Percentiles rank a stretch among this genome's conserved stretches.
phyloP scores from a whole-genome alignment of 305 asterid species.

The Lippia alba region DNA sequence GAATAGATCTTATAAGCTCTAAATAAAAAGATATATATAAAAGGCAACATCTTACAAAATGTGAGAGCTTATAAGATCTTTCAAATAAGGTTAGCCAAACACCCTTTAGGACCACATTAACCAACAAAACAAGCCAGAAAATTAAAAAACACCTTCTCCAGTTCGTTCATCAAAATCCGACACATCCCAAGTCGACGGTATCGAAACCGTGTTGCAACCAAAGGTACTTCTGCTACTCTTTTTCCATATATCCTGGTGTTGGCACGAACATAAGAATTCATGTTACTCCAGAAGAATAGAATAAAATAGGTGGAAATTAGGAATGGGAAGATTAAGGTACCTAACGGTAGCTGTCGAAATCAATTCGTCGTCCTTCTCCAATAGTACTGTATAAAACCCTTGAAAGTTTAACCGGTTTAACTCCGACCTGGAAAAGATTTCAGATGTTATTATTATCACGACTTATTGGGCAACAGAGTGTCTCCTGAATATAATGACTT shows the following conservation, averaged over 20 bases:
- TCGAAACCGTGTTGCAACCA: slow-evolving; percentile 82
- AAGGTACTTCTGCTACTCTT: slow-evolving; percentile 90
- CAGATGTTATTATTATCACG: slow-evolving; percentile 9
- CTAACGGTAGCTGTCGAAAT: slow-evolving; percentile 84
- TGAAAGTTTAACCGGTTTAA: slow-evolving; percentile 77
- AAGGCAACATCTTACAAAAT: too few relatives aligned
- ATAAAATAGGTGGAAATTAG: slow-evolving; percentile 22
- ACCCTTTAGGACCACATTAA: not conserved
- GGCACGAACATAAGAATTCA: slow-evolving; percentile 20
- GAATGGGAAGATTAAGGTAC: slow-evolving; percentile 46
- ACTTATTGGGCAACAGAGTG: not conserved
- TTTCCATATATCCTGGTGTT: slow-evolving; percentile 75
- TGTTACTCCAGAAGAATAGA: slow-evolving; percentile 13
- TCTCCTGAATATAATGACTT: not conserved
- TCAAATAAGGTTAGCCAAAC: too few relatives aligned
- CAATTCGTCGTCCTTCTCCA: slow-evolving; percentile 77
- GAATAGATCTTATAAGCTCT: too few relatives aligned
- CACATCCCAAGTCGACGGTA: slow-evolving; percentile 96
- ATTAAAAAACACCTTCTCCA: slow-evolving; percentile 72
- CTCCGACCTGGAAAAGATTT: slow-evolving; percentile 65
- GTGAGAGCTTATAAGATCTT: too few relatives aligned
- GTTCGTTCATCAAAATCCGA: slow-evolving; percentile 80
- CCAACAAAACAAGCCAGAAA: not conserved
- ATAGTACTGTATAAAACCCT: slow-evolving; percentile 77
- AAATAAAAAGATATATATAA: too few relatives aligned